Percentiles rank a stretch among this genome's conserved stretches.
phyloP scores from a whole-genome alignment of 805 yeast genomes.

The fission yeast (Schizosaccharomyces pombe) region DNA sequence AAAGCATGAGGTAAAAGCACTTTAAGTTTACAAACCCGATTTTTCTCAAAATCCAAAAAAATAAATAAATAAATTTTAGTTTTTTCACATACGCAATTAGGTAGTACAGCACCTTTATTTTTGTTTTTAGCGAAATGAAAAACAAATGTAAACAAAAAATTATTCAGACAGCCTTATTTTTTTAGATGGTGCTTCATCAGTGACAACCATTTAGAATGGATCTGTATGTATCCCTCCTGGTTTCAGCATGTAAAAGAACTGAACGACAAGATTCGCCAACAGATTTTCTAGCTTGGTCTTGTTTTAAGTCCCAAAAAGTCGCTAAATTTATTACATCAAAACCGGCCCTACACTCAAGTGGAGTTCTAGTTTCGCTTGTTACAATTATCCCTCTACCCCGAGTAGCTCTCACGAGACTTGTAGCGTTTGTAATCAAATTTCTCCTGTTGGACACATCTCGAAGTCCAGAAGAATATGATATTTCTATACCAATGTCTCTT shows the following conservation, averaged over 20 bases:
- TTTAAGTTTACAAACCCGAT: background rate
- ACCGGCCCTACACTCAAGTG: slow-evolving; percentile 36
- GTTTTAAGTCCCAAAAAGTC: slow-evolving; percentile 42
- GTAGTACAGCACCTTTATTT: background rate
- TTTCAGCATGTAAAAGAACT: background rate
- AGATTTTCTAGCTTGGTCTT: background rate
- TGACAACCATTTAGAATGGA: background rate
- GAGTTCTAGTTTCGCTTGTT: slow-evolving; percentile 43
- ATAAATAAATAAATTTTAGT: background rate
- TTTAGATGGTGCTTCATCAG: background rate
- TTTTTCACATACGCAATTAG: background rate
- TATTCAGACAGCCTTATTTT: background rate
- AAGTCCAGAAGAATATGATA: slow-evolving; percentile 34
- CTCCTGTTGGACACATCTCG: slow-evolving; percentile 21
- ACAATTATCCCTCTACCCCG: slow-evolving; percentile 58
- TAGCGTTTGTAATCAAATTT: slow-evolving; percentile 44
- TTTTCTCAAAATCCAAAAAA: background rate
- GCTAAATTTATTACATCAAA: slow-evolving; percentile 46
- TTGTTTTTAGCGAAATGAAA: no score
- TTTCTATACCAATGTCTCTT: slow-evolving; percentile 63
- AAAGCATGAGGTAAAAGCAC: no score
- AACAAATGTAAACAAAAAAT: no score
- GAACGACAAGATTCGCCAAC: background rate
- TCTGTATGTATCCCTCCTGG: slow-evolving; percentile 1
- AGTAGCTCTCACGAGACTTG: slow-evolving; percentile 57